phyloP scores from a whole-genome alignment of 75 land plant genomes.

The Sequoia sempervirens region DNA sequence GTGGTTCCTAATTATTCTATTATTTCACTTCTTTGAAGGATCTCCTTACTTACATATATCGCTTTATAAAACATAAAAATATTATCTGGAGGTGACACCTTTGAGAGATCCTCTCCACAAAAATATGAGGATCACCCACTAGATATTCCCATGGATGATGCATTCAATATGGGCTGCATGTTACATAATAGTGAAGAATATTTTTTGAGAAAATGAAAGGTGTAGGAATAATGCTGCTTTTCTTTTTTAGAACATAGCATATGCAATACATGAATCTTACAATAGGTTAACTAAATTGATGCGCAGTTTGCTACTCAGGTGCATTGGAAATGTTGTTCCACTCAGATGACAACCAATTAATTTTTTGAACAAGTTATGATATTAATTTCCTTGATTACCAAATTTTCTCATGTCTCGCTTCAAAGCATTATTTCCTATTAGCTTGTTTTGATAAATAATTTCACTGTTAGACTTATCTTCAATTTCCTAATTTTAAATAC shows the following conservation, averaged over 20 bases:
- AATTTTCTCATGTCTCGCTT: not conserved
- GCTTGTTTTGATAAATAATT: not conserved
- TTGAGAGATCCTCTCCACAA: not conserved
- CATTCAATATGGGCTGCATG: not conserved
- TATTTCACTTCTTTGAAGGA: no score
- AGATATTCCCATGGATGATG: not conserved
- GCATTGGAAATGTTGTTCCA: not conserved
- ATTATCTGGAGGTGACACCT: not conserved
- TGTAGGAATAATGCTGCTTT: not conserved
- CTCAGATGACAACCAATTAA: not conserved
- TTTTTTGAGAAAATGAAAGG: not conserved
- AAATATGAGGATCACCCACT: not conserved
- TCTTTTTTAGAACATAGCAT: not conserved
- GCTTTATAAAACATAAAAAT: no score
- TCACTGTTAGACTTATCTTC: not conserved
- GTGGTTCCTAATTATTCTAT: no score
- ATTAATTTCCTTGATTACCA: not conserved
- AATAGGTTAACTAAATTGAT: not conserved
- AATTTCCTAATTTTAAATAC: not conserved
- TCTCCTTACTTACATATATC: no score
- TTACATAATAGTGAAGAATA: not conserved
- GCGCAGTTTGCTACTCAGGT: not conserved
- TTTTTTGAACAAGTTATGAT: not conserved
- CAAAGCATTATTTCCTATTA: not conserved
- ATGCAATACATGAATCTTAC: not conserved